Evolutionary conservation across 208 protist species (phyloP).

Genomic region (Leishmania amazonensis): DNA sequence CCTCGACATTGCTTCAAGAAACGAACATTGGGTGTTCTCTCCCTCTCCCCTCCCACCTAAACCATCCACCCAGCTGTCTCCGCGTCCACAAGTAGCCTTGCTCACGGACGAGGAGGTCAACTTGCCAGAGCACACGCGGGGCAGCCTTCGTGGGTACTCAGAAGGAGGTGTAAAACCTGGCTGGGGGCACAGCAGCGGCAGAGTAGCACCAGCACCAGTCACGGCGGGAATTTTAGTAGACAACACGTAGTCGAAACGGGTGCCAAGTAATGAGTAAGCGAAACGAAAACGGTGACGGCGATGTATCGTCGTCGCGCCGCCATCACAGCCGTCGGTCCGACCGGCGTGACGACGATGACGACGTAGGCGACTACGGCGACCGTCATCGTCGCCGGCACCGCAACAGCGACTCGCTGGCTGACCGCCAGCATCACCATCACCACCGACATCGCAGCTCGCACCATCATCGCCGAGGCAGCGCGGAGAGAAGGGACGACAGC

Average conservation of each 20-base stretch:
- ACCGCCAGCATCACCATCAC: slow-evolving; percentile 5
- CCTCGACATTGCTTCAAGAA: not conserved
- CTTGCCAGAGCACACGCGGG: not conserved
- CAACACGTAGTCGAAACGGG: not conserved
- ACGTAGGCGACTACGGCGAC: not conserved
- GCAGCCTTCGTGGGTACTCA: not conserved
- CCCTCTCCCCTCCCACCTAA: not conserved
- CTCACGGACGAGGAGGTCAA: not conserved
- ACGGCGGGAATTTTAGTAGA: not conserved
- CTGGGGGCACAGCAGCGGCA: not conserved
- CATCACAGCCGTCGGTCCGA: slow-evolving; percentile 6
- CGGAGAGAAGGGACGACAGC: not conserved
- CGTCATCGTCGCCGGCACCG: slow-evolving; percentile 9
- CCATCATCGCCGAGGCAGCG: slow-evolving; percentile 11
- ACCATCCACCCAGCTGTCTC: not conserved
- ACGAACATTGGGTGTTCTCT: not conserved
- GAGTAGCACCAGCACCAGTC: not conserved
- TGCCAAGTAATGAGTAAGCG: slow-evolving; percentile 14
- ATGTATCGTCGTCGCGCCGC: slow-evolving; percentile 4
- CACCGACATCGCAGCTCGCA: slow-evolving; percentile 1
- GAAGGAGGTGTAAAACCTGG: not conserved
- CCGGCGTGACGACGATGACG: not conserved
- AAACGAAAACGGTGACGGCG: slow-evolving; percentile 17
- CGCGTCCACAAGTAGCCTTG: not conserved
- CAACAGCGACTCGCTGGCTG: not conserved